Percentiles rank a stretch among this genome's conserved stretches.
Conservation (phyloP, 192 early-diverging fungal genomes). For the Coemansia erecta region DNA sequence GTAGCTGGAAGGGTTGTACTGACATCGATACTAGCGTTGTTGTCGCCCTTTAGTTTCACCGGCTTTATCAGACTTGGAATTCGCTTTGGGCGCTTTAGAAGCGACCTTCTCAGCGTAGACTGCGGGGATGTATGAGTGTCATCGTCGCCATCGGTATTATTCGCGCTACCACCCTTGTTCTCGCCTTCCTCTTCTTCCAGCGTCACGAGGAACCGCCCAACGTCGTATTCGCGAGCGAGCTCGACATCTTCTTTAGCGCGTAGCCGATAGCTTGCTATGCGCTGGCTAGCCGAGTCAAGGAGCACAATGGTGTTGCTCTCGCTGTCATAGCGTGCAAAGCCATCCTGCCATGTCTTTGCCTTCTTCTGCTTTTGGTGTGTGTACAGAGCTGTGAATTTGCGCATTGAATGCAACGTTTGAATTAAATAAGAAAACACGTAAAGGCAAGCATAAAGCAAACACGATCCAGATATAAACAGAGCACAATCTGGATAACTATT, state of each 20-base stretch:
- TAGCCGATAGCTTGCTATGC: slow-evolving; percentile 30
- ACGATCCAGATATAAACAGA: background rate
- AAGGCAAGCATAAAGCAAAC: slow-evolving; percentile 11
- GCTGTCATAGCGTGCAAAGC: slow-evolving; percentile 24
- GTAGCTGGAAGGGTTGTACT: background rate
- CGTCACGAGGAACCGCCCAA: slow-evolving; percentile 40
- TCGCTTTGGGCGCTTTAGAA: slow-evolving; percentile 15
- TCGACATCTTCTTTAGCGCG: slow-evolving; percentile 31
- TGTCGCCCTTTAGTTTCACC: slow-evolving; percentile 15
- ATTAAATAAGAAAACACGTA: background rate
- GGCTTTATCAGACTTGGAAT: slow-evolving; percentile 45
- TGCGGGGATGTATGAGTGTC: background rate
- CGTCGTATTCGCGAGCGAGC: slow-evolving; percentile 37
- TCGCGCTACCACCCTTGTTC: too few species aligned
- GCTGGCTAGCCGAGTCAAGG: slow-evolving; percentile 26
- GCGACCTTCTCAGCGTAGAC: background rate
- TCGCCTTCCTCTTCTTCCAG: slow-evolving; percentile 33
- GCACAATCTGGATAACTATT: background rate
- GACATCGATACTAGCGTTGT: too few species aligned
- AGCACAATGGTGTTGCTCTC: slow-evolving; percentile 33
- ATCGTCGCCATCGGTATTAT: background rate
- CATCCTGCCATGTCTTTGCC: slow-evolving; percentile 56
- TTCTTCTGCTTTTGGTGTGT: slow-evolving; percentile 53
- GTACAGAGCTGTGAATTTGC: slow-evolving; percentile 45
- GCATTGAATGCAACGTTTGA: slow-evolving; percentile 8